These are phyloP conservation scores for Mesembryanthemum crystallinum DNA, from an alignment of 148 eudicot species.

Conservation along the genomic window DNA sequence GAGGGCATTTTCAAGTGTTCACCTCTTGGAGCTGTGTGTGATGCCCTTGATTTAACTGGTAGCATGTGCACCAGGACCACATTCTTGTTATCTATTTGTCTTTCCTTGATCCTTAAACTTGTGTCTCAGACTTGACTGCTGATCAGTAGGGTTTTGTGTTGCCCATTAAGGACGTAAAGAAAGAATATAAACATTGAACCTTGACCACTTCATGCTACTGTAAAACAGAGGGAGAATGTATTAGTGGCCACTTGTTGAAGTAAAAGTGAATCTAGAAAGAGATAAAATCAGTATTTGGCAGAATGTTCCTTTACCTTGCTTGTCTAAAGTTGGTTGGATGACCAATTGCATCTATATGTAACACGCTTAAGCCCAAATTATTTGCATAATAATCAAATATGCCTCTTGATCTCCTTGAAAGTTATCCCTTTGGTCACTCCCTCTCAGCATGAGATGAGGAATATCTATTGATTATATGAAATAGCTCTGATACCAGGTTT, in stretches of 20 bases:
- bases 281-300: too few relatives aligned
- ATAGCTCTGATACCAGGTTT: neutral
- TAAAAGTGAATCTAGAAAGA: neutral
- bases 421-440: neutral
- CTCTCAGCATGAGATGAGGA: neutral
- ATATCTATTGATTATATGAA: neutral
- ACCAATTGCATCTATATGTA: neutral
- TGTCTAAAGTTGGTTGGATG: neutral
- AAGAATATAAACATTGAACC: neutral
- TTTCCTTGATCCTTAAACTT: neutral
- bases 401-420: neutral
- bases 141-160: neutral
- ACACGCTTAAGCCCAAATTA: neutral
- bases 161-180: neutral
- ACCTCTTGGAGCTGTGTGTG: neutral
- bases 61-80: neutral
- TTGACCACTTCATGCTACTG: neutral
- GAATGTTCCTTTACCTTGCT: neutral
- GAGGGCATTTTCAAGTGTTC: neutral
- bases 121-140: neutral
- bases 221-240: neutral
- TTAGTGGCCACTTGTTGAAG: neutral
- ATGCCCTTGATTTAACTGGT: neutral
- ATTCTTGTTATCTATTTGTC: neutral
- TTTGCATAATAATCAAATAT: neutral